Evolutionary conservation across 75 land plant species (phyloP).

Genomic region (Ceratopteris richardii): DNA sequence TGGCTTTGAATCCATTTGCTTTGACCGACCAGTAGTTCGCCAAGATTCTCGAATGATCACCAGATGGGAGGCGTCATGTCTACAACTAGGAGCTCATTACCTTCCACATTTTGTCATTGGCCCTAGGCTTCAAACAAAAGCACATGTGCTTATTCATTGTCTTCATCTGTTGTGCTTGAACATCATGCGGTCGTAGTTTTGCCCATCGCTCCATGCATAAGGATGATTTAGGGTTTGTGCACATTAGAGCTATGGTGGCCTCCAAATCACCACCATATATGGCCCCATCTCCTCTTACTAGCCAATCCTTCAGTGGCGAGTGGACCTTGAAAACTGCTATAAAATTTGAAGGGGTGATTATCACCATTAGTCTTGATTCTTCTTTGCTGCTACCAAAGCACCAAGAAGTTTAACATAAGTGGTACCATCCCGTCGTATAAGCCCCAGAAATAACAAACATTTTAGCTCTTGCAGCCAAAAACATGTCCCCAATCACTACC

Average conservation of each 20-base stretch:
- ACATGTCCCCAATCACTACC: conserved; percentile 92
- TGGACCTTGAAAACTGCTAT: conserved; percentile 75
- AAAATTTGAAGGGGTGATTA: conserved; percentile 50
- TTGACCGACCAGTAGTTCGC: no score
- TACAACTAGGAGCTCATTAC: no score
- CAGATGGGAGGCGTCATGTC: no score
- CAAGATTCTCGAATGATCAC: no score
- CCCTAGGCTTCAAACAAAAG: no score
- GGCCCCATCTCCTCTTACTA: conserved; percentile 84
- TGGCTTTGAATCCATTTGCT: no score
- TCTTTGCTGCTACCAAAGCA: conserved; percentile 69
- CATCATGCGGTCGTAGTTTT: no score
- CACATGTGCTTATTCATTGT: no score
- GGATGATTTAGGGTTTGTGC: conserved; percentile 76
- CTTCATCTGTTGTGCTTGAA: no score
- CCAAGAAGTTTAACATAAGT: conserved; percentile 88
- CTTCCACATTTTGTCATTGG: no score
- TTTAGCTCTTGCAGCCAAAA: conserved; percentile 77
- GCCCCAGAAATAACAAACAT: conserved; percentile 84
- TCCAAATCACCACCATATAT: conserved; percentile 75
- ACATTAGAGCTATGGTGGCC: conserved; percentile 82
- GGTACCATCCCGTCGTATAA: conserved; percentile 73
- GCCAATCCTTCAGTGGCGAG: conserved; percentile 49
- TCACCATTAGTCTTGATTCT: no score
- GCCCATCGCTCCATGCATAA: conserved; percentile 90